Evolutionary conservation across 495 filamentous ascomycete species (phyloP).

Genomic region (Podospora bellae-mahoneyi): DNA sequence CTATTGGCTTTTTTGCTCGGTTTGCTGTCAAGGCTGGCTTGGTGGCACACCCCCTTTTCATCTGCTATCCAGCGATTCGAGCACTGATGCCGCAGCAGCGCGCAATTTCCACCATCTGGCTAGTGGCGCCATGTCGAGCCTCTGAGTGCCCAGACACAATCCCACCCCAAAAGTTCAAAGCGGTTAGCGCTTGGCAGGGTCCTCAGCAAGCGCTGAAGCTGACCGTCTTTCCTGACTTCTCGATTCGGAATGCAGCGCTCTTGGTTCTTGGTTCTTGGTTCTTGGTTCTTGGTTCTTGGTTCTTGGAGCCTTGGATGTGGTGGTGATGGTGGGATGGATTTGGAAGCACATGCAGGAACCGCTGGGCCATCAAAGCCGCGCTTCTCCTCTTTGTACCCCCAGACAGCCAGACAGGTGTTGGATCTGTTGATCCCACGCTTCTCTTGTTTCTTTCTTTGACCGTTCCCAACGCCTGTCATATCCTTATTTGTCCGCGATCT

Average conservation of each 20-base stretch:
- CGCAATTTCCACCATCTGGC: constrained; percentile 11
- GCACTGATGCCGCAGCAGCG: neutral
- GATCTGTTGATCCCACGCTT: neutral
- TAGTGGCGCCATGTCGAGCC: constrained; percentile 13
- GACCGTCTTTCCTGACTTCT: constrained; percentile 11
- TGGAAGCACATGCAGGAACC: constrained; percentile 10
- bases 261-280: neutral
- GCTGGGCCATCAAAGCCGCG: neutral
- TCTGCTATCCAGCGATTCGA: neutral
- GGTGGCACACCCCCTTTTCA: constrained; percentile 1
- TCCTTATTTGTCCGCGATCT: constrained; percentile 16
- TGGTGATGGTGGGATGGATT: neutral
- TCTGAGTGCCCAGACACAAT: constrained; percentile 4
- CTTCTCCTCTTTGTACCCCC: neutral
- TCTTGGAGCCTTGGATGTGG: no score
- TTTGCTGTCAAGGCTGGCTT: neutral
- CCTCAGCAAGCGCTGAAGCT: constrained; percentile 17
- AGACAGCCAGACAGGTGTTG: neutral
- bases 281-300: no score
- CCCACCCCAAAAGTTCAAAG: constrained; percentile 11
- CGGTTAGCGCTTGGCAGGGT: constrained; percentile 16
- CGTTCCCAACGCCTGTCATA: neutral
- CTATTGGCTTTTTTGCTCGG: neutral
- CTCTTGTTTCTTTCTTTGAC: neutral
- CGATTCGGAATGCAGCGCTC: neutral